Base-by-base conservation (phyloP, 306 rosid genomes). In the Lupinus albus region DNA sequence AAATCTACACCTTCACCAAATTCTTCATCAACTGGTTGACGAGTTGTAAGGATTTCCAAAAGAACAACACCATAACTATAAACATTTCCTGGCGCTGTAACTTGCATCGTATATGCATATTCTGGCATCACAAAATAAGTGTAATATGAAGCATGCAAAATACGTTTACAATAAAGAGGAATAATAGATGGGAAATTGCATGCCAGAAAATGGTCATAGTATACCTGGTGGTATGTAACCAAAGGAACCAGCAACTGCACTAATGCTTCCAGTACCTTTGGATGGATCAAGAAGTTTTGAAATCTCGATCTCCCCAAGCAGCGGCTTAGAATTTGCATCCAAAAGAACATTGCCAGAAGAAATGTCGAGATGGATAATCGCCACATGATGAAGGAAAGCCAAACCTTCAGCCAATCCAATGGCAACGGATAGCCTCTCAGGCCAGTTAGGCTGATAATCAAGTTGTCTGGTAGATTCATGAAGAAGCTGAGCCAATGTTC, bases 91-190 rank as follows among this genome's bases (percentile, higher is more conserved):
- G 99, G 99, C 18, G 99, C 96, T 20, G 99, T 94, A 39, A 94
- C 99, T 94, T 94, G 97, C 99, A 94, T 94, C 3, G 97, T 94
- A 68, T 94, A 94, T 16, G 99, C 99, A 82, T 94, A 94, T 82
- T 94, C 99, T 94, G 88, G 88, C 76, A 67, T 46, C 67, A 70
- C 69, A 66, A 7, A 10, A 67, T 14, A 77, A 46, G 71, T 7
- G 58, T 33, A 74, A 15, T 30, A 21, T 69, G 35, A 69, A 44
- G 53, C 11, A 4, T 52, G 28, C 13, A 33, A 30, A 67, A 25
- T 53, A 62, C 21, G 41, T 32, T 15, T 46, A n/a, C 61, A 61
- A 11, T 21, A n/a, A 30, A 38, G 30, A 66, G 46, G 68, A 55
- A 64, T 59, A 32, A 35, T 75, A 32, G 5, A 68, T 52, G 21